Base-by-base conservation (phyloP, 2,329 filamentous ascomycete species). In the Exutisphaerella laricina region DNA sequence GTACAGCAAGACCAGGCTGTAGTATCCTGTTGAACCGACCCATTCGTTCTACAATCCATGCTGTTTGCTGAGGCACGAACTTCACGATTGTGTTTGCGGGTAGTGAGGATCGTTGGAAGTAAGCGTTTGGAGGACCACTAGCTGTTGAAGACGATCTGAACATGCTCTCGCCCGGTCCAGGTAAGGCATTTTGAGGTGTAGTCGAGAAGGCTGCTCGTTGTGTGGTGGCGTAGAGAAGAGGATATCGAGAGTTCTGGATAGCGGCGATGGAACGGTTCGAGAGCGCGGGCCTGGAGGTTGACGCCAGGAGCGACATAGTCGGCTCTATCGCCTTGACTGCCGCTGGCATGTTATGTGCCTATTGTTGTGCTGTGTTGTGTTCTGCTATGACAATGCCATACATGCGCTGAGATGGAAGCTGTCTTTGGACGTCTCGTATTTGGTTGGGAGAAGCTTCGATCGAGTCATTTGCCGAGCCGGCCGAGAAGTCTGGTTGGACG, bases 41-140 rank as follows among this genome's bases (percentile, higher is more conserved):
- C 92, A 98, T 98, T 62, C 92, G 89, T 78, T 98, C 92, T 44
- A 98, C 92, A 46, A 98, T 90, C 92, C 92, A 98, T 66, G 92
- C 92, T 58, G 90, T 97, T 73, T 98, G 92, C 70, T 98, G 92
- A n/a, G 92, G 92, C 13, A 98, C 92, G 68, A 54, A 98, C 48
- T 90, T 87, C 58, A 98, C 74, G 50, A 98, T 74, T 3, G 92
- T 98, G 70, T 98, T 98, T 56, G 89, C 86, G 20, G 92, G 92
- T 39, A 96, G 75, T 16, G 73, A 67, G 32, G 71, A 70, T 33
- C 73, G 69, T 46, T 66, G 63, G 49, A 67, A 67, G 56, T 67
- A 67, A 20, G 55, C 58, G 46, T 43, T 57, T 4, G 62, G 61
- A 12, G 58, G 48, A 2, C 59, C 59, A 31, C 53, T 49, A 18